These are phyloP conservation scores for Botryosphaeria agaves DNA, from an alignment of 2,329 filamentous ascomycete genomes.

Conservation along the genomic window DNA sequence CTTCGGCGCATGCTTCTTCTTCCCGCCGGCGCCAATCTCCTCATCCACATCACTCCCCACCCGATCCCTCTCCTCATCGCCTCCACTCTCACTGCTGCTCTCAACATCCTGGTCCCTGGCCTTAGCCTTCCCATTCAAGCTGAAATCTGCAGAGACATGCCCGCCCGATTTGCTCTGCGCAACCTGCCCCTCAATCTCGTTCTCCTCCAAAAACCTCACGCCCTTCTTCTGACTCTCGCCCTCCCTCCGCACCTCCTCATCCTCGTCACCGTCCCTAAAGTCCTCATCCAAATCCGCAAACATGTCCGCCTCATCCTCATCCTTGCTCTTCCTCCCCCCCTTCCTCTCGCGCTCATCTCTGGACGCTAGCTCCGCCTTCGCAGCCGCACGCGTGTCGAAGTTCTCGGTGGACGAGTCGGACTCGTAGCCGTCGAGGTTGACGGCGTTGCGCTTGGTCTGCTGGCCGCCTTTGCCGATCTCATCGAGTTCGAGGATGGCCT, in stretches of 20 bases:
- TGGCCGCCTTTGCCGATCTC: constrained; percentile 64
- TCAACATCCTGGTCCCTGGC: constrained; percentile 48
- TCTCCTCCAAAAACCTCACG: constrained; percentile 40
- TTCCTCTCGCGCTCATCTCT: constrained; percentile 22
- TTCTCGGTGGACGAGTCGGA: constrained; percentile 85
- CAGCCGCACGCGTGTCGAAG: constrained; percentile 57
- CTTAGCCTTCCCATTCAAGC: constrained; percentile 31
- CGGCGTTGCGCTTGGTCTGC: constrained; percentile 74
- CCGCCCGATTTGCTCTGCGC: constrained; percentile 55
- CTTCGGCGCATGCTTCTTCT: constrained; percentile 85
- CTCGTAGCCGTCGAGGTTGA: constrained; percentile 94
- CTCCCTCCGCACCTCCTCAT: constrained; percentile 32
- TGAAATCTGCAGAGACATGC: constrained; percentile 42
- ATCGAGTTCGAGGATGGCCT: constrained; percentile 72
- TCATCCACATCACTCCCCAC: constrained; percentile 55
- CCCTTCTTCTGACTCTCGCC: constrained; percentile 45
- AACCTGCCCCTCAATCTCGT: constrained; percentile 68
- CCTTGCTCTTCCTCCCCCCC: constrained; percentile 25
- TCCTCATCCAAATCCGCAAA: constrained; percentile 56
- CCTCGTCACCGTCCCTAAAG: constrained; percentile 28
- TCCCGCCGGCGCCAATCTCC: constrained; percentile 75
- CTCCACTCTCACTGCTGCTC: constrained; percentile 36
- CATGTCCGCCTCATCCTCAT: constrained; percentile 61
- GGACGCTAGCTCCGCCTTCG: constrained; percentile 31
- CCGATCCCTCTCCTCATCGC: constrained; percentile 49